Evolutionary conservation across 2,329 filamentous ascomycete genomes (phyloP).

Genomic region (Colletotrichum filicis): DNA sequence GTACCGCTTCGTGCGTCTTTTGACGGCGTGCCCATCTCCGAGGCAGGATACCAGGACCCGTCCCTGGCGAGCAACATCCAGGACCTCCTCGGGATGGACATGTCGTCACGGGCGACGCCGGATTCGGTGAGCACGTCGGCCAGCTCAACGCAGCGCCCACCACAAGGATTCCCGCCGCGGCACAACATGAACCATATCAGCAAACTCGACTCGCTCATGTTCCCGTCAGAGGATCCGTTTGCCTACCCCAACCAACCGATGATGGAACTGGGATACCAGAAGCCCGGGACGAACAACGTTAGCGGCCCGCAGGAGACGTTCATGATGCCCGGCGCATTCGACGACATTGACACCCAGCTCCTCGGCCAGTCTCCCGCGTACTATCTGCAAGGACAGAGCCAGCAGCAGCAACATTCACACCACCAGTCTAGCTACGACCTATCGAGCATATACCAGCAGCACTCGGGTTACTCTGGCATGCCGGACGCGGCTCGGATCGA

Average conservation of each 20-base stretch:
- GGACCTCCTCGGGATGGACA: slow-evolving; percentile 58
- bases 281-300: slow-evolving; percentile 46
- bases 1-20: slow-evolving; percentile 42
- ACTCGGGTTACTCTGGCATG: slow-evolving; percentile 31
- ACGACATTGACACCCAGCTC: slow-evolving; percentile 78
- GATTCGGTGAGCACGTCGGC: slow-evolving; percentile 55
- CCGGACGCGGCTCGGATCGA: slow-evolving; percentile 33
- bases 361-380: slow-evolving; percentile 79
- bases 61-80: slow-evolving; percentile 52
- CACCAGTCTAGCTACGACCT: slow-evolving; percentile 32
- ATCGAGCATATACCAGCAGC: slow-evolving; percentile 34
- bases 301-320: slow-evolving; percentile 54
- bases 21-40: slow-evolving; percentile 46
- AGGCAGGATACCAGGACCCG: slow-evolving; percentile 47
- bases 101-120: slow-evolving; percentile 54
- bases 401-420: slow-evolving; percentile 41
- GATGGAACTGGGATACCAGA: slow-evolving; percentile 64
- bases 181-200: slow-evolving; percentile 62
- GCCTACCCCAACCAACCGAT: slow-evolving; percentile 83
- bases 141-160: slow-evolving; percentile 47
- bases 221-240: slow-evolving; percentile 81
- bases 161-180: slow-evolving; percentile 41
- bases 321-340: slow-evolving; percentile 64
- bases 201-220: slow-evolving; percentile 83
- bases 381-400: slow-evolving; percentile 64